These are phyloP conservation scores for Candida awuae DNA, from an alignment of 805 yeast species.

Conservation along the genomic window DNA sequence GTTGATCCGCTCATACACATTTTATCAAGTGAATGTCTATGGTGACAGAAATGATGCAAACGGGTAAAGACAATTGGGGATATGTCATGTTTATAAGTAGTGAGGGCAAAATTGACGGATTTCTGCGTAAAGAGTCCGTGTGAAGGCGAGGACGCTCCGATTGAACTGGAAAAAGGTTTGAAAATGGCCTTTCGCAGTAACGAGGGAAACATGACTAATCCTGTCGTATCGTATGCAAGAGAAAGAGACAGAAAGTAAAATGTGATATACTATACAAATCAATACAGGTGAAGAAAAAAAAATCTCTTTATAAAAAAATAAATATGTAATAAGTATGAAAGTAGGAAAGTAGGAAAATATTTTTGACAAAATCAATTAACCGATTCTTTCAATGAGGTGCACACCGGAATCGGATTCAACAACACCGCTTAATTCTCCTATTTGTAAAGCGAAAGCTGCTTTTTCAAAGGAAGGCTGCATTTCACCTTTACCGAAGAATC, in stretches of 20 bases:
- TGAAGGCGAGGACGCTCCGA: background rate
- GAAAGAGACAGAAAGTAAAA: too few species aligned
- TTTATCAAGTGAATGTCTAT: constrained; percentile 5
- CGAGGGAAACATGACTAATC: background rate
- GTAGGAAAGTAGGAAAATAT: too few species aligned
- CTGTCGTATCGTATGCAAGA: background rate
- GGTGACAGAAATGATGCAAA: constrained; percentile 5
- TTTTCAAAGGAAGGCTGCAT: constrained; percentile 95
- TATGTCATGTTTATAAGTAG: background rate
- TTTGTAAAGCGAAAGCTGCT: constrained; percentile 71
- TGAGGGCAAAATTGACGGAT: constrained; percentile 1
- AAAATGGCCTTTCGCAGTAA: background rate
- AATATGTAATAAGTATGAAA: too few species aligned
- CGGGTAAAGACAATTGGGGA: background rate
- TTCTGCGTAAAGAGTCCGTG: background rate
- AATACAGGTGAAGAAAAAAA: too few species aligned
- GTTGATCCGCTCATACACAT: constrained; percentile 5
- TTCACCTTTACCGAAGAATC: constrained; percentile 78
- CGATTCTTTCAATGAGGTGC: constrained; percentile 82
- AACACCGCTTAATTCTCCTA: constrained; percentile 75
- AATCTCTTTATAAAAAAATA: background rate
- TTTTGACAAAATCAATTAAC: constrained; percentile 27
- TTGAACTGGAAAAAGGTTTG: background rate
- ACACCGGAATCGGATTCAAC: constrained; percentile 89
- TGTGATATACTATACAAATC: too few species aligned